Percentiles rank a stretch among this genome's conserved stretches.
Evolutionary conservation across 169 alveolate genomes (phyloP).

Genomic region (Perkinsus chesapeaki): DNA sequence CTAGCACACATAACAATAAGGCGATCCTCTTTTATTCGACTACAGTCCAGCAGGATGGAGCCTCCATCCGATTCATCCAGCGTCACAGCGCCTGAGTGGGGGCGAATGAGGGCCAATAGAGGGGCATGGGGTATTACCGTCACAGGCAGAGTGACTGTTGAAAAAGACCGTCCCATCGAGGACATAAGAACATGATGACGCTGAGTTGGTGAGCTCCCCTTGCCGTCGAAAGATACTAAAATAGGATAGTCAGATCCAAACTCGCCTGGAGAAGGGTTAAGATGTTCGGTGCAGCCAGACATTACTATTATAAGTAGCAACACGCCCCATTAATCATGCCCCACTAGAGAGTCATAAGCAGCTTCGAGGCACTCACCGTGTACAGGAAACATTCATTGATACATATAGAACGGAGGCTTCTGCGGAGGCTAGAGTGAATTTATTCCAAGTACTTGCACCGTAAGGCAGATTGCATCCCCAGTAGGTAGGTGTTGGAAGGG

Average conservation of each 20-base stretch:
- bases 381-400: too few species aligned
- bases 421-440: too few species aligned
- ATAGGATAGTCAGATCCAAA: neutral
- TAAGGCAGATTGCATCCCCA: too few species aligned
- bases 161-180: neutral
- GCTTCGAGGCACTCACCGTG: too few species aligned
- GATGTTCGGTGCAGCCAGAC: neutral
- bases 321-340: too few species aligned
- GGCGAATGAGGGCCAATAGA: neutral
- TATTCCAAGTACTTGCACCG: too few species aligned
- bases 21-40: neutral
- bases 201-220: neutral
- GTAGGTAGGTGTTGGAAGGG: too few species aligned
- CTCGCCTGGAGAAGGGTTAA: neutral
- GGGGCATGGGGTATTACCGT: neutral
- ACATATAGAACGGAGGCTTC: too few species aligned
- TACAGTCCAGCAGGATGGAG: neutral
- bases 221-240: neutral
- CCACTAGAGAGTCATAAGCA: too few species aligned
- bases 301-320: too few species aligned
- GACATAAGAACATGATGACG: neutral
- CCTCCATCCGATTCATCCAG: neutral
- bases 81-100: neutral
- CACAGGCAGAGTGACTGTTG: neutral
- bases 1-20: neutral